Base-by-base conservation (phyloP, 208 protist genomes). In the Crithidia thermophila region DNA sequence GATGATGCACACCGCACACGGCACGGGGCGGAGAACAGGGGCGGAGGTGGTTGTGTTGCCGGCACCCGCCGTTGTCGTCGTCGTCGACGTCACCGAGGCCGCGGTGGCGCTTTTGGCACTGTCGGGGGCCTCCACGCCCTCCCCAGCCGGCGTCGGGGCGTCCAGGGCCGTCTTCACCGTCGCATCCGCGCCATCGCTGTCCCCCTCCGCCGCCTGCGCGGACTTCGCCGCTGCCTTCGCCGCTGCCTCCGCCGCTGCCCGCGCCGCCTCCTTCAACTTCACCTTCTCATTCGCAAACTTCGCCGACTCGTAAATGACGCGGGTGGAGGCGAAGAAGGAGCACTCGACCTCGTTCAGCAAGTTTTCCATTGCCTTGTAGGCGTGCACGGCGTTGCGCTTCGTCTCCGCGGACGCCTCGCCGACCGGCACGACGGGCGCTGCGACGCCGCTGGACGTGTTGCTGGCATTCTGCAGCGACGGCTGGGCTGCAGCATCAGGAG, bases 1-100 rank as follows among this genome's bases (percentile, higher is more conserved):
- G 34, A 91, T 72, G 40, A 91, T 77, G 79, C 90, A 93, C 20
- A 95, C 67, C 2, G 83, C 90, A 62, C 88, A 95, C 4, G 90
- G 90, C 20, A 95, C 71, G 3, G 90, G 90, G 0, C 90, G 90
- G 21, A 93, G 49, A 33, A 92, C 36, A 18, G 83, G 34, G 14
- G 36, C 42, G 60, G 45, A 14, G 23, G 60, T 25, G 46, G 16
- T 47, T 23, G 37, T 9, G 33, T 36, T 28, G 23, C 25, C 49
- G 6, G 30, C 45, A 28, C 25, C 46, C 9, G 25, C 51, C 20
- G 30, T 36, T 18, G 16, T 51, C 27, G 31, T 20, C 13, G 53
- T 65, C 14, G 20, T 40, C 30, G 34, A 45, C 25, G 36, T 28
- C 4, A 55, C 11, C 1, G 9, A 14, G 18, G 31, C 40, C 8